A percentile compares a stretch with the other conserved stretches of the same genome.
Evolutionary conservation across 805 yeast species (phyloP).

Genomic region (Monosporozyma solicola): DNA sequence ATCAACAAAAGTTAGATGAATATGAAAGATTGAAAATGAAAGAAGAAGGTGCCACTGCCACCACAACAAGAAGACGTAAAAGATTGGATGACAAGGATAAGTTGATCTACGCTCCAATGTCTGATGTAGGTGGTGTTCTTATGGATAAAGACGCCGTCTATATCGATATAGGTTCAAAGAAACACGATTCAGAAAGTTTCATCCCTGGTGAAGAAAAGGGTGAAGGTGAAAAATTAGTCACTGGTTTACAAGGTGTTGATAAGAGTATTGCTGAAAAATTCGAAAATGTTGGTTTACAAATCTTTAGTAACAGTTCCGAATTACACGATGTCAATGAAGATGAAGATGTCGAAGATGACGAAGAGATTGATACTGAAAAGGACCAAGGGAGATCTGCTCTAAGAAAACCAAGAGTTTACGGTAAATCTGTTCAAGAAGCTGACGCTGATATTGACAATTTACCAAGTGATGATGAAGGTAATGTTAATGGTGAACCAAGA

Average conservation of each 20-base stretch:
- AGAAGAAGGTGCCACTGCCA: constrained; percentile 50
- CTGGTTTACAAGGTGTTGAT: constrained; percentile 65
- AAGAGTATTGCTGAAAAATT: constrained; percentile 50
- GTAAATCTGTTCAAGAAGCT: constrained; percentile 40
- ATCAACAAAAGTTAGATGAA: constrained; percentile 77
- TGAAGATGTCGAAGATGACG: constrained; percentile 31
- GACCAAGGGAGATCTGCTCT: constrained; percentile 56
- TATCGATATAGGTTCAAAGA: constrained; percentile 45
- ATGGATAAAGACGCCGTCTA: constrained; percentile 97
- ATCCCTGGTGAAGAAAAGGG: constrained; percentile 62
- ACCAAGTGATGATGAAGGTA: constrained; percentile 37
- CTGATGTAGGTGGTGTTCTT: constrained; percentile 97
- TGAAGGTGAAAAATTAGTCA: constrained; percentile 78
- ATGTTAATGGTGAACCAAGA: constrained; percentile 35
- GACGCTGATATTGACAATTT: constrained; percentile 39
- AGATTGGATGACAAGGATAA: constrained; percentile 91
- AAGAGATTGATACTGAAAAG: constrained; percentile 21
- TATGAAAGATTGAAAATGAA: constrained; percentile 63
- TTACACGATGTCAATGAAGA: constrained; percentile 38
- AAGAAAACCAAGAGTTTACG: constrained; percentile 54
- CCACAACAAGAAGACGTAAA: constrained; percentile 73
- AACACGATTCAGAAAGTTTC: constrained; percentile 35
- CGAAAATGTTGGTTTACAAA: constrained; percentile 61
- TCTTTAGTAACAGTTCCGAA: constrained; percentile 57
- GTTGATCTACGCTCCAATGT: constrained; percentile 96